These are phyloP conservation scores for Coniochaeta pulveracea DNA, from an alignment of 2,329 filamentous ascomycete genomes.

Conservation along the genomic window DNA sequence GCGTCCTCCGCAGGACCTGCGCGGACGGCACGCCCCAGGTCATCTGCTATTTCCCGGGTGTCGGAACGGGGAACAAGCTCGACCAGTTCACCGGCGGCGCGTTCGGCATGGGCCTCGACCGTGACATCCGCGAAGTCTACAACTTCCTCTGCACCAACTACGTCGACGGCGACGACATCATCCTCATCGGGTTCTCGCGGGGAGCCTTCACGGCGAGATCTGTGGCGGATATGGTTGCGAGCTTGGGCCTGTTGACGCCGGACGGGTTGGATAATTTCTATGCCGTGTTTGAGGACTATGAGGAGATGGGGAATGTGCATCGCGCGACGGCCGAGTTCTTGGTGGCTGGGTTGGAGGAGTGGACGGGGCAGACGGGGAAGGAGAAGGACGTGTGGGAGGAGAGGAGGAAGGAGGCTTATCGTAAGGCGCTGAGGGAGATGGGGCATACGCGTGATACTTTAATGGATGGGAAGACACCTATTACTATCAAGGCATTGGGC, in stretches of 20 bases:
- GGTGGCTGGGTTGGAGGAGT: conserved; percentile 12
- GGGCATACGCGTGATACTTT: conserved; percentile 24
- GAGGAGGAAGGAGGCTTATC: conserved; percentile 21
- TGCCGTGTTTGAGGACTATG: conserved; percentile 26
- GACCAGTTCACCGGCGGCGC: conserved; percentile 19
- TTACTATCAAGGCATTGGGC: conserved; percentile 32
- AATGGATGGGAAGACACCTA: conserved; percentile 17
- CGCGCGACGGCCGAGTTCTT: conserved; percentile 14
- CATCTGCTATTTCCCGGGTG: conserved; percentile 19
- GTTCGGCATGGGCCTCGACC: conserved; percentile 20
- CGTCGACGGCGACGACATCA: conserved; percentile 21
- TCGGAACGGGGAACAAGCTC: conserved; percentile 17
- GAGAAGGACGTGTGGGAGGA: conserved; percentile 20
- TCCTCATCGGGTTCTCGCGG: conserved; percentile 26
- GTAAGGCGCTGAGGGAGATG: conserved; percentile 22
- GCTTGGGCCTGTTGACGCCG: conserved; percentile 28
- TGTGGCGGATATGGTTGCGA: conserved; percentile 24
- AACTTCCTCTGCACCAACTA: conserved; percentile 27
- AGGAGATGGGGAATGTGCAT: conserved; percentile 16
- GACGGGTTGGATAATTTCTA: conserved; percentile 29
- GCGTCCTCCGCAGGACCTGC: conserved; percentile 14
- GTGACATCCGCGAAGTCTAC: conserved; percentile 23
- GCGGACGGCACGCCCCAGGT: conserved; percentile 17
- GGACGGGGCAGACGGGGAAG: conserved; percentile 14
- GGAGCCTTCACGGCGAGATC: conserved; percentile 28